These are phyloP conservation scores for Tolypocladium tropicale DNA, from an alignment of 2,329 filamentous ascomycete species.

Conservation along the genomic window DNA sequence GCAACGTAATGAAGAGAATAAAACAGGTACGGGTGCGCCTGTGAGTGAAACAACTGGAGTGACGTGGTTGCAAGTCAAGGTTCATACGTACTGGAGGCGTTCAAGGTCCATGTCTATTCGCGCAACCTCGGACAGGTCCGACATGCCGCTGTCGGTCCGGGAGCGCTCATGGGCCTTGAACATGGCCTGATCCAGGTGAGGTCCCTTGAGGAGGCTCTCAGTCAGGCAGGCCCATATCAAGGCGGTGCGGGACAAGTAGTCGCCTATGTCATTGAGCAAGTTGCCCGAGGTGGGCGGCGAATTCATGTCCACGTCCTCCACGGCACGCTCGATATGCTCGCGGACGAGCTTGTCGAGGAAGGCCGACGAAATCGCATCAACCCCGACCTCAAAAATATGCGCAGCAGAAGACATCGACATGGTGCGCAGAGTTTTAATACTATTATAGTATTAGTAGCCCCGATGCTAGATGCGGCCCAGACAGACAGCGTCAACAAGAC, in stretches of 20 bases:
- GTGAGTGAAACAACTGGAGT: background rate
- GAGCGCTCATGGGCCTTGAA: constrained; percentile 17
- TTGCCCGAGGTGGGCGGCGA: constrained; percentile 13
- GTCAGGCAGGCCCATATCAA: constrained; percentile 22
- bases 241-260: constrained; percentile 24
- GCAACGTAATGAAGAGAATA: background rate
- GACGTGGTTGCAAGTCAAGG: background rate
- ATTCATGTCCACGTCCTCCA: constrained; percentile 12
- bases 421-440: background rate
- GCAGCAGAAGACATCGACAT: constrained; percentile 15
- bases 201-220: constrained; percentile 20
- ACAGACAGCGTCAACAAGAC: background rate
- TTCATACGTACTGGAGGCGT: constrained; percentile 21
- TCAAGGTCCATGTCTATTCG: constrained; percentile 20
- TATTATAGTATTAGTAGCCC: background rate
- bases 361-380: constrained; percentile 4
- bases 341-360: constrained; percentile 17
- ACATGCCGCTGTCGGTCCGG: constrained; percentile 11
- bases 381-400: constrained; percentile 19
- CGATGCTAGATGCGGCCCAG: background rate
- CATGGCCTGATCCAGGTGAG: constrained; percentile 19
- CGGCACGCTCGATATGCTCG: constrained; percentile 15
- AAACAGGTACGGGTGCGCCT: background rate
- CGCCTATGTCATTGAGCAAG: constrained; percentile 23
- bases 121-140: constrained; percentile 17